Evolutionary conservation across 2,329 filamentous ascomycete genomes (phyloP).

Genomic region (Xylariaceae sp.): DNA sequence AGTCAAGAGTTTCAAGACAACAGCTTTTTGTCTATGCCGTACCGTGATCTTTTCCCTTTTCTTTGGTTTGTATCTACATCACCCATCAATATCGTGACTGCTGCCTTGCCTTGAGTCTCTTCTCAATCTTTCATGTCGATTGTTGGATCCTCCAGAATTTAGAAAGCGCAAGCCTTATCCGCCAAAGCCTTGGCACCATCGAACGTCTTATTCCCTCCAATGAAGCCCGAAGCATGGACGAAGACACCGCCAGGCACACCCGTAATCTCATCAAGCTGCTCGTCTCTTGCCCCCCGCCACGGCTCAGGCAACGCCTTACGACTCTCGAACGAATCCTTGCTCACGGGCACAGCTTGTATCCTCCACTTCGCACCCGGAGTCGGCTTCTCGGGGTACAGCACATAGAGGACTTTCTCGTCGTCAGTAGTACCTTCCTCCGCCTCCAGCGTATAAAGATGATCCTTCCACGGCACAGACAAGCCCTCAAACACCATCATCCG

Average conservation of each 20-base stretch:
- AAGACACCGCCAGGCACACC: constrained; percentile 76
- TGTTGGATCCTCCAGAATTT: too few relatives aligned
- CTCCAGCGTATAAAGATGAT: constrained; percentile 89
- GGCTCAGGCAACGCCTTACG: constrained; percentile 84
- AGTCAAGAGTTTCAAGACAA: too few relatives aligned
- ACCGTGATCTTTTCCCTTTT: too few relatives aligned
- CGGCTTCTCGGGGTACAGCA: constrained; percentile 83
- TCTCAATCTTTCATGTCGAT: too few relatives aligned
- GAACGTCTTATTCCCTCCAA: constrained; percentile 89
- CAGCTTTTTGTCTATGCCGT: too few relatives aligned
- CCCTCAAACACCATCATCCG: constrained; percentile 75
- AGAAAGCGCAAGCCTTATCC: constrained; percentile 60
- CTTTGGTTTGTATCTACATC: too few relatives aligned
- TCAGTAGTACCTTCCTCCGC: constrained; percentile 45
- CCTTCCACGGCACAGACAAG: constrained; percentile 88
- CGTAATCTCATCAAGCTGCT: constrained; percentile 70
- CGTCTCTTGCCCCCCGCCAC: constrained; percentile 89
- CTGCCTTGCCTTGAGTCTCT: too few relatives aligned
- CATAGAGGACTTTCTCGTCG: constrained; percentile 68
- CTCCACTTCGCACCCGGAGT: constrained; percentile 80
- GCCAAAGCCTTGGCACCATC: constrained; percentile 88
- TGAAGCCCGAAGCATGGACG: constrained; percentile 91
- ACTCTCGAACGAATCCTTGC: constrained; percentile 83
- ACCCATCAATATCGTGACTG: too few relatives aligned
- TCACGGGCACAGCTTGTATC: constrained; percentile 84